Conservation (phyloP, 106 monocot species). For the Hemerocallis citrina region DNA sequence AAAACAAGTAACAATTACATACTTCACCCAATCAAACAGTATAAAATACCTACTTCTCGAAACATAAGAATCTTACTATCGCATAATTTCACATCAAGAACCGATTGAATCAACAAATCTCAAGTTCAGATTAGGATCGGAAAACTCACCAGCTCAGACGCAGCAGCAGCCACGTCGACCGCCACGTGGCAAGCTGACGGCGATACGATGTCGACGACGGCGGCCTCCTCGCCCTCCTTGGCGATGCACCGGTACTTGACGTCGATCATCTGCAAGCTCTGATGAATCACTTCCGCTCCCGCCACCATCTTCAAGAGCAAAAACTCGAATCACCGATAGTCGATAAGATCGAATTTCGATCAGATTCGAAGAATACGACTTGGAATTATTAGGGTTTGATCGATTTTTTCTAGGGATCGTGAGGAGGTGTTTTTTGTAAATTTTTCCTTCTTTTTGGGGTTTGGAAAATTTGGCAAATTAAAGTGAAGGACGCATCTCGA, state of each 20-base stretch:
- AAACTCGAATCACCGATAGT: neutral
- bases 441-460: too few species aligned
- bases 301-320: conserved; percentile 37
- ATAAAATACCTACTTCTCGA: neutral
- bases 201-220: conserved; percentile 18
- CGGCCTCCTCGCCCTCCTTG: conserved; percentile 37
- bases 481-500: too few species aligned
- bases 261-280: conserved; percentile 36
- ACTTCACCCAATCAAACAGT: too few species aligned
- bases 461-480: too few species aligned
- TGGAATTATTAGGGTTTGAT: conserved; percentile 4
- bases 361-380: neutral
- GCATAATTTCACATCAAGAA: neutral
- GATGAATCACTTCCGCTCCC: conserved; percentile 49
- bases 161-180: conserved; percentile 10
- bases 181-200: neutral
- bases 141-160: conserved; percentile 42
- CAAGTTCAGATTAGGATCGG: neutral
- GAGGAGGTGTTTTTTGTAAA: neutral
- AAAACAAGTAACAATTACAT: too few species aligned
- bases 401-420: neutral
- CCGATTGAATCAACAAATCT: neutral
- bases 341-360: neutral
- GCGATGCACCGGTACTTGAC: conserved; percentile 30
- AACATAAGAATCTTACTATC: neutral